Evolutionary conservation across 495 filamentous ascomycete genomes (phyloP), one percentile per base, ranked within the genome.

Genomic region (Penicillium flavigenum): DNA sequence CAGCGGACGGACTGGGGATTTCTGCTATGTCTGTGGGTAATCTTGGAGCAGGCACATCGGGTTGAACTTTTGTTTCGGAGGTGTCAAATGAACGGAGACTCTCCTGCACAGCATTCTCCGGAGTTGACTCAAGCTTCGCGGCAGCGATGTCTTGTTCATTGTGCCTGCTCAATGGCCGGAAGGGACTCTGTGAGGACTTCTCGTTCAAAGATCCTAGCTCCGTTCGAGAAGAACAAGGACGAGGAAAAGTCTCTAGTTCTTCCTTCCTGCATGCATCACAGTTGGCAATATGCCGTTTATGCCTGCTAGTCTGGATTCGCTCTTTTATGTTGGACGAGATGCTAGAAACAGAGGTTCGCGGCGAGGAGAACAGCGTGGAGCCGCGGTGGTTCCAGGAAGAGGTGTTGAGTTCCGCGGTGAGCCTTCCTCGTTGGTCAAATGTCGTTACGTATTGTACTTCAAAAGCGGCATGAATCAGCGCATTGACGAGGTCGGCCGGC

Each of bases 221-320:
- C 9, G 24, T 55, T 36, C 38, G 43, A 22, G 44, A 43, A n/a
- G 39, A 42, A 17, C 60, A 59, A 32, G 58, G 29, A 22, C 34
- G 32, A 53, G 56, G 64, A 26, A 57, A 19, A n/a, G 14, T 29
- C 22, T 52, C 53, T 24, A 56, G 14, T 39, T 70, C 59, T 61
- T 79, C 78, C 38, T 75, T 73, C 50, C 66, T 63, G 64, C 79
- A 81, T n/a, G 76, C 78, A 57, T 78, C 74, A 50, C 79, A 81
- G 27, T 79, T 79, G 52, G 73, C 72, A 51, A 80, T 58, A 50
- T 81, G 76, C 48, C 58, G 53, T 19, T 66, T 70, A 12, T 66
- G 57, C 50, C 61, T 54, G 32, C 48, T 62, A 5, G 56, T 53
- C 32, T 68, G 63, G 6, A 63, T 20, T 44, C 62, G 51, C 11